phyloP scores from a whole-genome alignment of 164 flowering plant genomes.

The Vitis cinerea region DNA sequence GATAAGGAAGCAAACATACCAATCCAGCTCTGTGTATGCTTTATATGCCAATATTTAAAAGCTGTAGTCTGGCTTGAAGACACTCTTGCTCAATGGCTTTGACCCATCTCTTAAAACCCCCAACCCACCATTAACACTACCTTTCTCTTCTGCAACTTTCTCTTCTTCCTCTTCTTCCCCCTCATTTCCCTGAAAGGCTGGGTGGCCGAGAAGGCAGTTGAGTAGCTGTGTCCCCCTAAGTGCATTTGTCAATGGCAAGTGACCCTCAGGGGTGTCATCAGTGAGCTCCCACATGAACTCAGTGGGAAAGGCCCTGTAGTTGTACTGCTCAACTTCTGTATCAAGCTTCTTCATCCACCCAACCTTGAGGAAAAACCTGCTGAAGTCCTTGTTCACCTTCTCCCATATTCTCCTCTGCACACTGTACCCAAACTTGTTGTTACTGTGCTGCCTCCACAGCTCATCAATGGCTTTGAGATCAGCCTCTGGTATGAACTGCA shows the following conservation, averaged over 20 bases:
- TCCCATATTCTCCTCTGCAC: constrained; percentile 76
- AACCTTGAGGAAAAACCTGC: constrained; percentile 63
- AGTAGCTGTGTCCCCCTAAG: constrained; percentile 84
- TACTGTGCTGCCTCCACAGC: constrained; percentile 73
- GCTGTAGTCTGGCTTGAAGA: constrained; percentile 50
- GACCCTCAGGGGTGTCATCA: constrained; percentile 78
- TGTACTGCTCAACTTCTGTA: constrained; percentile 82
- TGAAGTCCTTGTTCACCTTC: constrained; percentile 65
- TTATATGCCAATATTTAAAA: constrained; percentile 25
- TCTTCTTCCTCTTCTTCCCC: constrained; percentile 40
- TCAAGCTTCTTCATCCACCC: constrained; percentile 99
- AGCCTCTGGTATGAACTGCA: constrained; percentile 59
- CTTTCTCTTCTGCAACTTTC: constrained; percentile 21
- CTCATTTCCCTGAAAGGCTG: constrained; percentile 52
- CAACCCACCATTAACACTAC: not conserved
- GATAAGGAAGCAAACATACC: no score
- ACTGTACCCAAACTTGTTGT: constrained; percentile 74
- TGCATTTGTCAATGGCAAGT: constrained; percentile 93
- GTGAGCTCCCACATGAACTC: constrained; percentile 86
- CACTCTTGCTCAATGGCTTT: constrained; percentile 33
- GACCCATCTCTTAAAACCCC: constrained; percentile 22
- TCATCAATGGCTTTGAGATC: constrained; percentile 67
- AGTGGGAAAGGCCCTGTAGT: constrained; percentile 76
- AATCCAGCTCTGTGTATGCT: no score
- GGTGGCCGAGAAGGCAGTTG: constrained; percentile 57